Base-by-base conservation (phyloP, 164 flowering plant genomes). In the Aristolochia fimbriata region DNA sequence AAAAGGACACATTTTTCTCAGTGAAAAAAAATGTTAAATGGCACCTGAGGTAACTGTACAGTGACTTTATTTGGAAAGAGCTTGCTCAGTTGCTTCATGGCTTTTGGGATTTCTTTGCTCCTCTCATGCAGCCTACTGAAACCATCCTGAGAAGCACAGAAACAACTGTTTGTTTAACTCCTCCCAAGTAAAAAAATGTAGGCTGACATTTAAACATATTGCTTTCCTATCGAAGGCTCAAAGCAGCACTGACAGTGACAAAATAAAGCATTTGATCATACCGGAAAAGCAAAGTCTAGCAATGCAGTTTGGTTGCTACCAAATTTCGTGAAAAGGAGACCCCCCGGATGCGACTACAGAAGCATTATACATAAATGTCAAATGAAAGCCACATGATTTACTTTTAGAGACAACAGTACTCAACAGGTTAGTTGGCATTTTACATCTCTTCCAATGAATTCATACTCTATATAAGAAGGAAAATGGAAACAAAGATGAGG, bases 31-130 rank as follows among this genome's bases (percentile, higher is more conserved):
- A n/a, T 45, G 27, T 41, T 22, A 52, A 16, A 7, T 2, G 24
- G 50, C 71, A 91, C 97, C 89, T 91, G 96, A 57, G 97, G 97
- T 55, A 79, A 62, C 68, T 88, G 94, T 68, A 91, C 71, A 2
- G 81, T 67, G 61, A 91, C 90, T 81, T 85, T 91, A 69, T 91
- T 91, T 10, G 97, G 94, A 60, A 91, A 86, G 61, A 91, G 90
- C 41, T 81, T 77, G 49, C 75, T 68, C n/a, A 91, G 80, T 63
- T 81, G 91, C 82, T 88, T 91, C 73, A 73, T 68, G 57, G 80
- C 50, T 73, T 85, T 91, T 37, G 87, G 74, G 3, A 76, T 77
- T 58, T 91, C 97, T 74, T 91, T 88, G 70, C 64, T 76, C 78
- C 81, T 84, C 64, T 88, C 92, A 62, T 83, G 84, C 67, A 86